These are phyloP conservation scores for Pseudogymnoascus destructans DNA, from an alignment of 2,329 filamentous ascomycete species.

Conservation along the genomic window DNA sequence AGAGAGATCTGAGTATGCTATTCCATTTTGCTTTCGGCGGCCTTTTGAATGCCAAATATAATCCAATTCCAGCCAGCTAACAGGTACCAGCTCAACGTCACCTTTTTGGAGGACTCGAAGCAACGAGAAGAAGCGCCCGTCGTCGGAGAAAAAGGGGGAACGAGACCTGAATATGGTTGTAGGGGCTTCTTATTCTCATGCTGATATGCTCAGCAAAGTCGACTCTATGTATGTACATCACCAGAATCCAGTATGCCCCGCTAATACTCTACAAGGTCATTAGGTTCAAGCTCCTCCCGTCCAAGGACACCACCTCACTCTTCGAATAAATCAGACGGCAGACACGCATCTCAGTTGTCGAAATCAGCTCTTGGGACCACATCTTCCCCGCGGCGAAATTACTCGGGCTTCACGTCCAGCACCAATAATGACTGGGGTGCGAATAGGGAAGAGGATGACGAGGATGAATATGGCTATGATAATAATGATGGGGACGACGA, in stretches of 20 bases:
- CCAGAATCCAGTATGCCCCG: conserved; percentile 22
- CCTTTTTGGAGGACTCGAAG: conserved; percentile 69
- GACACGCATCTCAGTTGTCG: conserved; percentile 42
- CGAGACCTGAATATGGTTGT: conserved; percentile 64
- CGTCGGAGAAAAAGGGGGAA: conserved; percentile 37
- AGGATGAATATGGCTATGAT: conserved; percentile 64
- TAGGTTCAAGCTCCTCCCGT: conserved; percentile 47
- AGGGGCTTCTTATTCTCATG: conserved; percentile 90
- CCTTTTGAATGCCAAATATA: not conserved
- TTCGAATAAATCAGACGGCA: conserved; percentile 39
- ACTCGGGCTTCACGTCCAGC: conserved; percentile 68
- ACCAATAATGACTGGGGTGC: conserved; percentile 73
- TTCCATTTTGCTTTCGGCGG: conserved; percentile 8
- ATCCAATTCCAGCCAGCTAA: conserved; percentile 8
- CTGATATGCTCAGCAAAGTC: conserved; percentile 73
- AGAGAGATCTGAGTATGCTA: conserved; percentile 52
- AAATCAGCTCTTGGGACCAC: conserved; percentile 38
- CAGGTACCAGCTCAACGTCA: conserved; percentile 54
- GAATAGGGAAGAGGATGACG: conserved; percentile 53
- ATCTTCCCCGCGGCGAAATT: conserved; percentile 59
- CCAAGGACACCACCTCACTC: conserved; percentile 65
- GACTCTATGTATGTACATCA: conserved; percentile 51
- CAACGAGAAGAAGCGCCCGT: conserved; percentile 41
- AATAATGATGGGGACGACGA: conserved; percentile 75
- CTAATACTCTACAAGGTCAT: conserved; percentile 34